Base-by-base conservation (phyloP, 2,329 filamentous ascomycete genomes). In the Alternaria metachromatica region DNA sequence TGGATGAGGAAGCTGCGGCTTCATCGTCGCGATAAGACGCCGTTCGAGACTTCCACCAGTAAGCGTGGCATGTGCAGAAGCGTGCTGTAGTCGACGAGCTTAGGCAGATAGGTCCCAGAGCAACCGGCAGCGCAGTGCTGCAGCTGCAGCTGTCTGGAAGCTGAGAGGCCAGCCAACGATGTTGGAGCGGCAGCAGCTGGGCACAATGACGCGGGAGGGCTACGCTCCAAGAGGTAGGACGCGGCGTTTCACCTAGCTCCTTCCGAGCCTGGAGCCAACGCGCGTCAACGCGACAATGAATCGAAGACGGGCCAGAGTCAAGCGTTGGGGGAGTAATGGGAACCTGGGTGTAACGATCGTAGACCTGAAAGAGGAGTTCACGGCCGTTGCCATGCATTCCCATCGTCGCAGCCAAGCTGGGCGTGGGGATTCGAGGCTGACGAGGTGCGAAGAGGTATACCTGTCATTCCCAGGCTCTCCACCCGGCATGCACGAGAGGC, bases 221-320 rank as follows among this genome's bases (percentile, higher is more conserved):
- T 67, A 66, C 37, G 23, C 60, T 45, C n/a, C n/a, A 58, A 46
- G 12, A 33, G 55, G 55, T 45, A 62, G 41, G 55, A 51, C 26
- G 53, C 63, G 45, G 54, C 63, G 65, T 64, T 66, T 67, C 67
- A 71, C 64, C 63, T 70, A 63, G 65, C 20, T 63, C 64, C 62
- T 68, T 63, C 59, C 64, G 65, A 67, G 64, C 51, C 49, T 50
- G 20, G 61, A 67, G 64, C 64, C 69, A 66, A 68, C 59, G 61
- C 57, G 63, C 60, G 65, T 63, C 60, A 25, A 10, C 33, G 23
- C 49, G 23, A 37, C 37, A 25, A 33, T 33, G 41, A 55, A 55
- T 56, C 43, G 37, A 51, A 46, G 58, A 30, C 55, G 50, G 12
- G 49, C 33, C 15, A 37, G 45, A 46, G 18, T 30, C 10, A 54